Conservation (phyloP, 2,329 filamentous ascomycete genomes). For the Calcarisporium arbuscula region DNA sequence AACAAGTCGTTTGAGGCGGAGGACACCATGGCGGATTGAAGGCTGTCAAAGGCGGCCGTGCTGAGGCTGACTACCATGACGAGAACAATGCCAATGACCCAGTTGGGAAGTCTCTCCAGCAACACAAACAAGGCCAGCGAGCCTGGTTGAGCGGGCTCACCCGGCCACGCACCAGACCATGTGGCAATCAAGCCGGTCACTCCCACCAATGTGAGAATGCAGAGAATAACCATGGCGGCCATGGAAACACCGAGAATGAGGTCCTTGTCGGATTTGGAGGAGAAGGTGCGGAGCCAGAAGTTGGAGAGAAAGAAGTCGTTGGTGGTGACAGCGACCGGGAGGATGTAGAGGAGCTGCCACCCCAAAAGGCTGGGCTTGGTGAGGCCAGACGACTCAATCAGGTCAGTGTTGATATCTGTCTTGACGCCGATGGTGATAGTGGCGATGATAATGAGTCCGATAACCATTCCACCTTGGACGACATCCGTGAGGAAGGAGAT, state of each 20-base stretch:
- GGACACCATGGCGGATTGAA: slow-evolving; percentile 81
- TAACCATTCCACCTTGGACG: slow-evolving; percentile 72
- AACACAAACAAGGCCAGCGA: slow-evolving; percentile 72
- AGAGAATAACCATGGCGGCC: slow-evolving; percentile 57
- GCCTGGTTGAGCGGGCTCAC: slow-evolving; percentile 49
- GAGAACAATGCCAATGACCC: slow-evolving; percentile 77
- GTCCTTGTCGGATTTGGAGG: slow-evolving; percentile 12
- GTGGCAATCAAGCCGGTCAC: slow-evolving; percentile 67
- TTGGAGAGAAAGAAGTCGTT: slow-evolving; percentile 84
- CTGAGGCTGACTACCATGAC: slow-evolving; percentile 75
- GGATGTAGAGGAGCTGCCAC: slow-evolving; percentile 81
- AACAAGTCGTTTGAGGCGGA: slow-evolving; percentile 79
- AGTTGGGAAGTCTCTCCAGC: slow-evolving; percentile 63
- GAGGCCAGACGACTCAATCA: slow-evolving; percentile 63
- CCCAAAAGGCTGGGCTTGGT: slow-evolving; percentile 65
- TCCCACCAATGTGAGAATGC: slow-evolving; percentile 68
- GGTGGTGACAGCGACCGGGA: slow-evolving; percentile 72
- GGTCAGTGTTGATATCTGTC: slow-evolving; percentile 61
- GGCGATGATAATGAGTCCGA: slow-evolving; percentile 67
- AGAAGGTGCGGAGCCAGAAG: slow-evolving; percentile 24
- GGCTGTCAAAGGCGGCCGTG: slow-evolving; percentile 71
- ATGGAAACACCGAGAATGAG: slow-evolving; percentile 62
- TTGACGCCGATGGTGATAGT: slow-evolving; percentile 72
- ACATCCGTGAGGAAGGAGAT: slow-evolving; percentile 83
- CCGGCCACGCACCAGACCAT: slow-evolving; percentile 68